Evolutionary conservation across 164 flowering plant genomes (phyloP).

Genomic region (Taxillus chinensis): DNA sequence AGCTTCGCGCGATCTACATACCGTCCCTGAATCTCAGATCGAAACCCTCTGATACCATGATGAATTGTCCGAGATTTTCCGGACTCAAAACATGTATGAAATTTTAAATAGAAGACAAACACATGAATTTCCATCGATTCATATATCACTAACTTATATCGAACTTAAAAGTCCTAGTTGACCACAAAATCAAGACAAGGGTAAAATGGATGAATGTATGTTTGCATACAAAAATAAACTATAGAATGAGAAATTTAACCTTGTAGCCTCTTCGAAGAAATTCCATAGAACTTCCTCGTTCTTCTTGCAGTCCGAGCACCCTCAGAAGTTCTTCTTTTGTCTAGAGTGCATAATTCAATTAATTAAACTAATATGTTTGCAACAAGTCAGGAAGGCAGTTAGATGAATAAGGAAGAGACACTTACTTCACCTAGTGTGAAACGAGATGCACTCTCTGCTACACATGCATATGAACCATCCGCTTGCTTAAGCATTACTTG

Average conservation of each 20-base stretch:
- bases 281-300: slow-evolving; percentile 85
- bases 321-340: slow-evolving; percentile 91
- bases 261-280: slow-evolving; percentile 93
- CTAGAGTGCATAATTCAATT: slow-evolving; percentile 24
- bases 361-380: slow-evolving; percentile 3
- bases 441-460: slow-evolving; percentile 87
- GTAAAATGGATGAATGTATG: background rate
- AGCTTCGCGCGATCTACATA: no score
- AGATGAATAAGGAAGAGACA: background rate
- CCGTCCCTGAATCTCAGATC: no score
- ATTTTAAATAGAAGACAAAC: no score
- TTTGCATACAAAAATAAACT: background rate
- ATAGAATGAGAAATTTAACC: slow-evolving; percentile 25
- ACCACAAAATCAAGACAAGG: no score
- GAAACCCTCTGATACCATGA: no score
- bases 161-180: no score
- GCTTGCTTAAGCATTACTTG: slow-evolving; percentile 98
- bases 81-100: no score
- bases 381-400: background rate
- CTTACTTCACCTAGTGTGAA: slow-evolving; percentile 89
- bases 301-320: slow-evolving; percentile 90
- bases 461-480: slow-evolving; percentile 79
- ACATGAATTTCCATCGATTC: no score
- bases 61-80: no score
- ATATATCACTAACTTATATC: no score